Base-by-base conservation (phyloP, 2,329 filamentous ascomycete genomes). In the Emergomyces africanus region DNA sequence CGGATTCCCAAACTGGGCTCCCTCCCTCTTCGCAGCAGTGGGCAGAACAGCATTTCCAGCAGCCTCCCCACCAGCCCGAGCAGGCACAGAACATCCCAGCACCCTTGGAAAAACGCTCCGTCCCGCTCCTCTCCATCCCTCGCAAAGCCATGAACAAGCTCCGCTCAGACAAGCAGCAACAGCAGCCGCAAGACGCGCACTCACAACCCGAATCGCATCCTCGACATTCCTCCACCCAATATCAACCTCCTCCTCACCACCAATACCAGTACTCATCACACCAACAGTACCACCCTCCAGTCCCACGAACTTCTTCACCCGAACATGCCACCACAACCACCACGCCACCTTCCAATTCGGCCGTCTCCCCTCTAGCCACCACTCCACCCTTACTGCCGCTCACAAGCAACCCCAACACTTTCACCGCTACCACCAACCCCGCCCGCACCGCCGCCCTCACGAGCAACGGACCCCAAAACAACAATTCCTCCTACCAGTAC, bases 401-500 rank as follows among this genome's bases (percentile, higher is more conserved):
- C 37, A 46, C 8, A n/a, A 46, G n/a, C 18, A 42, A 42, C 15
- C 41, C 18, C 9, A 39, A 39, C 37, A 20, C 15, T 23, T 28
- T 25, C 55, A 23, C 49, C 61, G 30, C 30, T 6, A 1, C 23
- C 57, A 14, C 12, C 46, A 48, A 14, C 48, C 46, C 30, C 50
- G 46, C 51, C 54, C n/a, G 54, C 64, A 42, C 66, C 3, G 55
- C 63, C 33, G 57, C 63, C 9, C 58, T n/a, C 60, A 20, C 39
- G 8, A 51, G 49, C 30, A 18, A 51, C 14, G 49, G 15, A 23
- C 18, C 56, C 23, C 25, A 25, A 18, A 56, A 57, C 46, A 59
- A 59, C 54, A 60, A 14, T 3, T 28, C 33, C 6, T 62, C 65
- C 28, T 71, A 70, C 57, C 69, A 75, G 58, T 74, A 74, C 57